Evolutionary conservation across 768 basidiomycete species (phyloP).

Genomic region (Lactarius sp.): DNA sequence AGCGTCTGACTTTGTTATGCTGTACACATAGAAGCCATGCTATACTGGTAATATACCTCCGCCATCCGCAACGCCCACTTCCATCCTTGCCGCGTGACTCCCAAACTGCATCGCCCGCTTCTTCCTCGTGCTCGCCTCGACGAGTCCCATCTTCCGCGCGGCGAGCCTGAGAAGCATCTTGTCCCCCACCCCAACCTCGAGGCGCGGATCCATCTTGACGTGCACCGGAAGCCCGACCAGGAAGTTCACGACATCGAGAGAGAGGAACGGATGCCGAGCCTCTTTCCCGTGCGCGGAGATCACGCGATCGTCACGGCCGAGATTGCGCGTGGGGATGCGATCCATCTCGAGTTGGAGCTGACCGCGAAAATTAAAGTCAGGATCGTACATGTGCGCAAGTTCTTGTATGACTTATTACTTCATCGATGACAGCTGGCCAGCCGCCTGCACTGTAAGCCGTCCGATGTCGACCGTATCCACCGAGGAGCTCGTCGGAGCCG

Average conservation of each 20-base stretch:
- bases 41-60: constrained; percentile 37
- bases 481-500: constrained; percentile 92
- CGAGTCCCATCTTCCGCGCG: constrained; percentile 66
- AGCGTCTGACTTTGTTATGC: neutral
- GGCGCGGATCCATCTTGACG: constrained; percentile 71
- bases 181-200: constrained; percentile 78
- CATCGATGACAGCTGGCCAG: constrained; percentile 74
- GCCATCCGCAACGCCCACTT: constrained; percentile 45
- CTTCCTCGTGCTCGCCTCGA: constrained; percentile 67
- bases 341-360: constrained; percentile 88
- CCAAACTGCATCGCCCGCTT: constrained; percentile 99
- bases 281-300: constrained; percentile 91
- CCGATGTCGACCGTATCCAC: constrained; percentile 89
- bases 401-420: constrained; percentile 44
- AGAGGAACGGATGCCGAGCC: constrained; percentile 86
- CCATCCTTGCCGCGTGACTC: constrained; percentile 80
- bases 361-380: neutral
- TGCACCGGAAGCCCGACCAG: constrained; percentile 76
- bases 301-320: constrained; percentile 92
- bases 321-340: constrained; percentile 81
- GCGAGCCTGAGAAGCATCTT: constrained; percentile 79
- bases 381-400: neutral
- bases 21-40: neutral
- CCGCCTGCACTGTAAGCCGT: constrained; percentile 61
- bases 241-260: constrained; percentile 70